Evolutionary conservation across 257 asterid species (phyloP), one percentile per base, ranked within the genome.

Genomic region (Solanum corneliomulleri): DNA sequence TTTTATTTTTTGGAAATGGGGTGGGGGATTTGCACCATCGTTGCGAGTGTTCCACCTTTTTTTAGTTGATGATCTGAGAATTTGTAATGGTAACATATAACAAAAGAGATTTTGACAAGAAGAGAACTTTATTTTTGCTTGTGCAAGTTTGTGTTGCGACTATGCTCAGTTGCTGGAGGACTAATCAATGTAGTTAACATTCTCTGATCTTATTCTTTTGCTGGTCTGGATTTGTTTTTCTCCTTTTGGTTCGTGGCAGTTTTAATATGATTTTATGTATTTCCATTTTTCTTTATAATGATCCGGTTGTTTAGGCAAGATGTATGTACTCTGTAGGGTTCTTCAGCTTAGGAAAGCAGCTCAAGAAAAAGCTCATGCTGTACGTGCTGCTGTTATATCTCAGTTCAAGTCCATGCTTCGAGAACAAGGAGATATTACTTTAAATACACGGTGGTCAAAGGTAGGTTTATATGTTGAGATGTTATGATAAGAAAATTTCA

Each of bases 381-480:
- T 87, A 86, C 97, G 93, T 86, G 96, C 97, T 88, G 95, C 95
- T 89, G 90, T 92, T 71, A 81, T 90, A 82, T 94, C 95, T 87
- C 87, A 87, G 91, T 97, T 97, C 91, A 97, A 91, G 92, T 93
- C 93, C 75, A 92, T 97, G 98, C 98, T 97, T 70, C 91, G 89
- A 89, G 99, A 96, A 68, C 94, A 85, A 31, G 95, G 92, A 90
- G 95, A 92, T 85, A 88, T 97, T 87, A 92, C 94, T 84, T 91
- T 92, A 84, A 90, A 80, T 86, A 93, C 98, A 49, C 96, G 98
- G 87, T 97, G 99, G 99, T 97, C 99, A 78, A 97, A 94, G 98
- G 99, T 96, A 89, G 49, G 89, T 84, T 82, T 82, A 37, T 60
- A 14, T 72, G 49, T 72, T 81, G 66, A 80, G 68, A 29, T 80